Percentiles rank a stretch among this genome's conserved stretches.
These are phyloP conservation scores for Castanospermum australe DNA, from an alignment of 306 rosid species.

Conservation along the genomic window DNA sequence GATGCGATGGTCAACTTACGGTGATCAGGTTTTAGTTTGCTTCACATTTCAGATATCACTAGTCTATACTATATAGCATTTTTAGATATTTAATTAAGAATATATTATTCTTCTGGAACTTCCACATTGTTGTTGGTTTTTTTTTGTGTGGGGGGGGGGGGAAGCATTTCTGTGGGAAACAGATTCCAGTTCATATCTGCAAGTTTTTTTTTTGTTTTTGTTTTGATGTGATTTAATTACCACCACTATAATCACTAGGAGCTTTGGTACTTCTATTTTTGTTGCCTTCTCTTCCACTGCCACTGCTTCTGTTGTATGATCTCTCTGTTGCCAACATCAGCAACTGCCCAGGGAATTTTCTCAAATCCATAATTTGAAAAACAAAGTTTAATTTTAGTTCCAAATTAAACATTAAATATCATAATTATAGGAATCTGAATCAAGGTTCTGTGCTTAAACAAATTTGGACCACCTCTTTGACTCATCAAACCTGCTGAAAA, in stretches of 20 bases:
- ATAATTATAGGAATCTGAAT: neutral
- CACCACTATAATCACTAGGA: neutral
- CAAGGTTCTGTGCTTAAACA: neutral
- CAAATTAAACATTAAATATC: neutral
- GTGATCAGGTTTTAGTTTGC: slow-evolving; percentile 71
- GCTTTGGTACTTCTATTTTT: neutral
- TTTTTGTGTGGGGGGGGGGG: neutral
- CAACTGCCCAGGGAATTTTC: neutral
- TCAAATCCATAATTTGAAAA: neutral
- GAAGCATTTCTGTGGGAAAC: neutral
- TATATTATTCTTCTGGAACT: neutral
- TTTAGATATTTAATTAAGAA: slow-evolving; percentile 8
- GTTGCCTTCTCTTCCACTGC: neutral
- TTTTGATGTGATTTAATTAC: neutral
- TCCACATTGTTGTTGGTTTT: neutral
- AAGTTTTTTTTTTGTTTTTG: neutral
- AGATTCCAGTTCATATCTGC: neutral
- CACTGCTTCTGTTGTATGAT: neutral
- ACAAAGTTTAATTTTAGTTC: neutral
- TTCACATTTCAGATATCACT: slow-evolving; percentile 19
- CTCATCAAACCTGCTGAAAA: neutral
- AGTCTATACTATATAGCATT: neutral
- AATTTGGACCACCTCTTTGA: neutral
- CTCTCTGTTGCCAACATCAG: neutral
- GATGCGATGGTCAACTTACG: slow-evolving; percentile 77